phyloP scores from a whole-genome alignment of 805 yeast genomes.

The Pichia ethanolica region DNA sequence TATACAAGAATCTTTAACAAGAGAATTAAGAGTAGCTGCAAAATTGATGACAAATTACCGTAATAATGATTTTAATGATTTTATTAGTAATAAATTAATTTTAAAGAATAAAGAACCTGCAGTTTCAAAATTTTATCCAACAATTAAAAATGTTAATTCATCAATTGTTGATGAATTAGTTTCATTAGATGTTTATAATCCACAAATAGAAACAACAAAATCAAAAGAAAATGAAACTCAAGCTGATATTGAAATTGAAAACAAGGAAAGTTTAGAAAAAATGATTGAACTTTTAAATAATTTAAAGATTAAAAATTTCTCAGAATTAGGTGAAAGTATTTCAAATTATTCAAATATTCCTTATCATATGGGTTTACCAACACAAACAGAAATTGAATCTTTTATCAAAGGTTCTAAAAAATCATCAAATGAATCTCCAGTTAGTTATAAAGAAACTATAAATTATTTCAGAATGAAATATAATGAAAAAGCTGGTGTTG shows the following conservation, averaged over 20 bases:
- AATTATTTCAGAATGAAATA: slow-evolving; percentile 50
- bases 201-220: slow-evolving; percentile 10
- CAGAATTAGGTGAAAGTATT: slow-evolving; percentile 28
- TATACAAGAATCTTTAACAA: slow-evolving; percentile 57
- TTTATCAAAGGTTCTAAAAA: slow-evolving; percentile 60
- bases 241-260: slow-evolving; percentile 6
- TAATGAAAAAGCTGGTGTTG: slow-evolving; percentile 53
- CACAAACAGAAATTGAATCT: slow-evolving; percentile 52
- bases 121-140: slow-evolving; percentile 22
- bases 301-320: slow-evolving; percentile 34
- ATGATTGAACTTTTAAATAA: slow-evolving; percentile 19
- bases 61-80: slow-evolving; percentile 40
- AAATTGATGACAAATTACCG: slow-evolving; percentile 55
- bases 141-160: slow-evolving; percentile 61
- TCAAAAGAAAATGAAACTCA: too few species aligned
- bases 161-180: slow-evolving; percentile 48
- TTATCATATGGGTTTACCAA: slow-evolving; percentile 69
- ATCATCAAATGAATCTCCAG: slow-evolving; percentile 50
- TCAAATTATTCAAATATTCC: slow-evolving; percentile 41
- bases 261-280: slow-evolving; percentile 13
- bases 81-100: slow-evolving; percentile 45
- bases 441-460: slow-evolving; percentile 59
- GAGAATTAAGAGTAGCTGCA: slow-evolving; percentile 71
- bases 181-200: slow-evolving; percentile 21
- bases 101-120: slow-evolving; percentile 28